phyloP scores from a whole-genome alignment of 1,284 basidiomycete species.

The Moniliella sp. region DNA sequence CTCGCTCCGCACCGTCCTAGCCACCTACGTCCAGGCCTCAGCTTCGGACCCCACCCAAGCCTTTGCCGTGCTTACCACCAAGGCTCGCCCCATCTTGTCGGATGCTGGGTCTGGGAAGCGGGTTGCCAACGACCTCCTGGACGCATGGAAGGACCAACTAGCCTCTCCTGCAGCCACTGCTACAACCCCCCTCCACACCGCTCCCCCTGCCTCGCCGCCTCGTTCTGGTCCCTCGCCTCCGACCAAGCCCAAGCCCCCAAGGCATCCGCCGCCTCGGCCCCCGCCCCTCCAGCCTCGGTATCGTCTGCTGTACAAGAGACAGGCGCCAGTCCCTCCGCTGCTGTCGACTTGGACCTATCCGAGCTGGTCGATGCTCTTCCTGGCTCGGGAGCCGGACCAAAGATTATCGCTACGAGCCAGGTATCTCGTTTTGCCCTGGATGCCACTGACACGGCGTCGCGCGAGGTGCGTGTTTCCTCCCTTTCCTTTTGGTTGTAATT shows the following conservation, averaged over 20 bases:
- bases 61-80: slow-evolving; percentile 5
- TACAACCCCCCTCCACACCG: background rate
- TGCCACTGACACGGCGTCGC: slow-evolving; percentile 35
- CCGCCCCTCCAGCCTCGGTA: background rate
- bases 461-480: slow-evolving; percentile 10
- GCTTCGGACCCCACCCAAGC: too few relatives aligned
- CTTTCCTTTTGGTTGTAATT: too few relatives aligned
- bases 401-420: slow-evolving; percentile 31
- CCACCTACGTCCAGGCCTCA: too few relatives aligned
- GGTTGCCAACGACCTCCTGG: slow-evolving; percentile 6
- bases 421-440: slow-evolving; percentile 40
- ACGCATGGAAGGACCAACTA: background rate
- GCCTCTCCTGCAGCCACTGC: background rate
- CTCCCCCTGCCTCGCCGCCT: background rate
- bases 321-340: background rate
- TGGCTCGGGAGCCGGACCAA: slow-evolving; percentile 1
- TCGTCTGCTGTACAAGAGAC: slow-evolving; percentile 1
- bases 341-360: background rate
- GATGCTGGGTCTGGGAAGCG: slow-evolving; percentile 16
- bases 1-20: too few relatives aligned
- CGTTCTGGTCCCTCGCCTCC: slow-evolving; percentile 1
- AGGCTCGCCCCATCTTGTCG: slow-evolving; percentile 9
- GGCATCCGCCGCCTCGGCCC: background rate
- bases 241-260: background rate
- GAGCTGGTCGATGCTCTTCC: background rate